Evolutionary conservation across 2,329 filamentous ascomycete genomes (phyloP), one percentile per base, ranked within the genome.

Genomic region (Elsinoe necatrix): DNA sequence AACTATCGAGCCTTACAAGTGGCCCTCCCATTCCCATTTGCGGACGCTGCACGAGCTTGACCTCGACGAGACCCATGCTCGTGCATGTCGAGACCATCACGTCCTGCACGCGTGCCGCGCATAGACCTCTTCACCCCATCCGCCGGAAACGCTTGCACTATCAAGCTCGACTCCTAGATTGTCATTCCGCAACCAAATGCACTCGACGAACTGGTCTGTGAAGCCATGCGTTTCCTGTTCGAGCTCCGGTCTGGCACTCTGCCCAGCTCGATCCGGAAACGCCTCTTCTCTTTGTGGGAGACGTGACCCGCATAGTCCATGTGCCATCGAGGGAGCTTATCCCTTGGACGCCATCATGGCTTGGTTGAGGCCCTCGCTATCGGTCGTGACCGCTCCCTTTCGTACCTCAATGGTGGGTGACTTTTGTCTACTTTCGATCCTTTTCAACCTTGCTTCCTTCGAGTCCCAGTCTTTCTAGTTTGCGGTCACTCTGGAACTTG

Each of bases 271-370:
- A 52, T 52, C 27, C 37, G 48, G 48, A 52, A 52, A 52, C 48
- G 31, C 27, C 48, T 52, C 48, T 39, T 52, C 48, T 52, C 48
- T 18, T 37, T 52, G 29, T 52, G 48, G 48, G 29, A 35, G 29
- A 37, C 48, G 48, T 52, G 48, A 39, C 34, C 48, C 34, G 16
- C 48, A 25, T 35, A 35, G 29, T 37, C 48, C 29, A 45, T 37
- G 29, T 35, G 18, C 34, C 48, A 39, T n/a, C 31, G 20, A 23
- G 48, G 31, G 48, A 52, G 31, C 48, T 52, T 39, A 52, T 52
- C 48, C 48, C 31, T 52, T 20, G 29, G 39, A 39, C 48, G 48
- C 48, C 48, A 52, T 52, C 48, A 52, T 52, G 48, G 48, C 48
- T 52, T 35, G 29, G 48, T 52, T 52, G 48, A 31, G 48, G 29